A percentile compares a stretch with the other conserved stretches of the same genome.
Conservation (phyloP, 192 early-diverging fungal genomes). For the Tieghemiomyces parasiticus region DNA sequence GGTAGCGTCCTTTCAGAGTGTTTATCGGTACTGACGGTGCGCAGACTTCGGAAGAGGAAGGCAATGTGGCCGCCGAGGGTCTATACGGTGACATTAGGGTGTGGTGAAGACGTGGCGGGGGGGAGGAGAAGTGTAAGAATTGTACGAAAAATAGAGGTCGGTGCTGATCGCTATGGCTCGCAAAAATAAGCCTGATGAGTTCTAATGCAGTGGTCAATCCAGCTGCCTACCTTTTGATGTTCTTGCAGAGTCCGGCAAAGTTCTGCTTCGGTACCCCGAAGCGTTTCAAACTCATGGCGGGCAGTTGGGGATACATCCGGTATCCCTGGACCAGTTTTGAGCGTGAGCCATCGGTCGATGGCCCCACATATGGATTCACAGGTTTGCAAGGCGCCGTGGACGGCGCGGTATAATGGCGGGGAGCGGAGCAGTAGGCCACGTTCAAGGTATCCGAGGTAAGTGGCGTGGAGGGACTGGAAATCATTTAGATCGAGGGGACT, state of each 20-base stretch:
- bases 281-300: not conserved
- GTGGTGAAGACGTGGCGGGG: too few relatives aligned
- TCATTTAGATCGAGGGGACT: not conserved
- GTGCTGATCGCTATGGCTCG: too few relatives aligned
- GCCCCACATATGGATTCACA: conserved; percentile 7
- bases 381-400: not conserved
- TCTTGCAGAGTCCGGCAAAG: not conserved
- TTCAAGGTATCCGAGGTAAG: not conserved
- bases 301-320: not conserved
- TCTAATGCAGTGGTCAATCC: too few relatives aligned
- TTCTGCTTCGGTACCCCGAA: not conserved
- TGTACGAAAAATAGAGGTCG: too few relatives aligned
- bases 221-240: not conserved
- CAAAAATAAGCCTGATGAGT: too few relatives aligned
- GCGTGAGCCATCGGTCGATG: conserved; percentile 1
- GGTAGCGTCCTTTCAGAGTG: not conserved
- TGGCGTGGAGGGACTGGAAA: not conserved
- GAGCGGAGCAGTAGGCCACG: conserved; percentile 1
- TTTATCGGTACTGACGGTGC: not conserved
- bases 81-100: too few relatives aligned
- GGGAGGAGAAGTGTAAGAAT: too few relatives aligned
- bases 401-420: not conserved
- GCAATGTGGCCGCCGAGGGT: not conserved
- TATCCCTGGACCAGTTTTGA: not conserved
- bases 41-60: not conserved